These are phyloP conservation scores for Antrodiella citrinella DNA, from an alignment of 768 basidiomycete genomes.

Conservation along the genomic window DNA sequence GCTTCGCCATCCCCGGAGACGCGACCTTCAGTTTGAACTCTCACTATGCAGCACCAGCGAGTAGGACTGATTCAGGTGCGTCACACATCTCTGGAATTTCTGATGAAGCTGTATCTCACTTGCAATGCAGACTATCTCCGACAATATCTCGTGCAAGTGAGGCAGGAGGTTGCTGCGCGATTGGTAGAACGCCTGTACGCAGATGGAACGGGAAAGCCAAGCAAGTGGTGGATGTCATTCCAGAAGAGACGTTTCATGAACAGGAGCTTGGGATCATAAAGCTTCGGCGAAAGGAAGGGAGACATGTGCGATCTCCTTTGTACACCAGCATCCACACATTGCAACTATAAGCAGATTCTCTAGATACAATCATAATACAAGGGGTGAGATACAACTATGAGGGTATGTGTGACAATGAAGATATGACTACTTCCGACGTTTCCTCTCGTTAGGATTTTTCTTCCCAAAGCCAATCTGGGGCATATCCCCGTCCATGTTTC, in stretches of 20 bases:
- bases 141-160: slow-evolving; percentile 84
- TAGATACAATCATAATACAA: background rate
- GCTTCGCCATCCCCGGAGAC: slow-evolving; percentile 91
- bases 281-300: background rate
- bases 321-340: background rate
- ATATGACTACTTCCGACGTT: slow-evolving; percentile 38
- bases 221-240: slow-evolving; percentile 99
- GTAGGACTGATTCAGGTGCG: slow-evolving; percentile 75
- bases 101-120: background rate
- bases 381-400: no score
- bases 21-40: slow-evolving; percentile 90
- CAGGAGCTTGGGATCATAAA: slow-evolving; percentile 67
- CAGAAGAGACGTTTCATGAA: slow-evolving; percentile 97
- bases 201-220: slow-evolving; percentile 89
- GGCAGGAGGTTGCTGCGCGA: slow-evolving; percentile 85
- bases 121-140: slow-evolving; percentile 70
- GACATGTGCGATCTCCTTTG: background rate
- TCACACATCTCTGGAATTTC: slow-evolving; percentile 6
- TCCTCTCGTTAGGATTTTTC: slow-evolving; percentile 84
- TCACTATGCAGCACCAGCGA: slow-evolving; percentile 77
- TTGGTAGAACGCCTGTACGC: slow-evolving; percentile 86
- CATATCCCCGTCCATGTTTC: slow-evolving; percentile 57
- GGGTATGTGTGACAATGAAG: slow-evolving; percentile 6
- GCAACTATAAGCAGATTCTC: background rate
- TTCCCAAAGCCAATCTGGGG: slow-evolving; percentile 82